Conservation (phyloP, 2,329 filamentous ascomycete species). For the Xenoacremonium recifei region DNA sequence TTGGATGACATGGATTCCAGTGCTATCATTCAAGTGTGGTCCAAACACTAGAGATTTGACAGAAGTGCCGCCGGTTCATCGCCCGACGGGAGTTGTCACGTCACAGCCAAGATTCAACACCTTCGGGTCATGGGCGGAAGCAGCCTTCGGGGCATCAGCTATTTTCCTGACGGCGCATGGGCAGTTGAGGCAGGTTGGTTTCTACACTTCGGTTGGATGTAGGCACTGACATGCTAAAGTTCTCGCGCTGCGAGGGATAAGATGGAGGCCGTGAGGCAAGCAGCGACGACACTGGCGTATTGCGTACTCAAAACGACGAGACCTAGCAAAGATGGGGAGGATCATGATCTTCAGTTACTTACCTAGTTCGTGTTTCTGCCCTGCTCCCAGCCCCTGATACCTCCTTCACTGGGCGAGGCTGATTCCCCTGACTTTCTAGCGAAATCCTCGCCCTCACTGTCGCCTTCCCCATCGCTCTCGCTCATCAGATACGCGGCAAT, state of each 20-base stretch:
- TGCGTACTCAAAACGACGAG: conserved; percentile 20
- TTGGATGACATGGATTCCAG: too few species aligned
- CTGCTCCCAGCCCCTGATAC: not conserved
- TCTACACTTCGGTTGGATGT: not conserved
- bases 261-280: conserved; percentile 20
- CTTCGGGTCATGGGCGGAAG: too few species aligned
- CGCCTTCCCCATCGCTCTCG: conserved; percentile 25
- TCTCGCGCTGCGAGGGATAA: conserved; percentile 17
- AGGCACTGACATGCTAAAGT: conserved; percentile 8
- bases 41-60: too few species aligned
- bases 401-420: not conserved
- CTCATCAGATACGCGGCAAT: conserved; percentile 22
- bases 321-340: not conserved
- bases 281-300: conserved; percentile 16
- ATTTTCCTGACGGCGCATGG: not conserved
- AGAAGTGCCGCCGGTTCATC: too few species aligned
- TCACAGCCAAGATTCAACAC: too few species aligned
- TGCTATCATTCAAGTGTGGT: too few species aligned
- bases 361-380: conserved; percentile 26
- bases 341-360: conserved; percentile 13
- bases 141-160: too few species aligned
- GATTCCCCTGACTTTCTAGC: conserved; percentile 15
- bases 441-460: conserved; percentile 25
- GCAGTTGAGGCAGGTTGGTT: not conserved
- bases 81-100: too few species aligned